Evolutionary conservation across 2,329 filamentous ascomycete genomes (phyloP).

Genomic region (Pezicula carpinea): DNA sequence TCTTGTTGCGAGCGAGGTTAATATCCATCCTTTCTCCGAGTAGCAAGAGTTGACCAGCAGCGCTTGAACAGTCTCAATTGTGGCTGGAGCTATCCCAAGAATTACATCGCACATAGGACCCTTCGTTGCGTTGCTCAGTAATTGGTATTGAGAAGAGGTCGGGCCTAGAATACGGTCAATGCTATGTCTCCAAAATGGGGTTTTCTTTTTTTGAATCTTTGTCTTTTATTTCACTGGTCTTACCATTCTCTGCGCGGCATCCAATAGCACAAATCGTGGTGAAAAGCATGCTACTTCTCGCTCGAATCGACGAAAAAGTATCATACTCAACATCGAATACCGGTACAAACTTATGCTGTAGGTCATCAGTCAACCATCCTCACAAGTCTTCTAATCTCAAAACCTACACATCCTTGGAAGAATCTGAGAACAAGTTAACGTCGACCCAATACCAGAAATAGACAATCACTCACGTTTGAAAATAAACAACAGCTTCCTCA

Average conservation of each 20-base stretch:
- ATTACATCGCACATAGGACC: constrained; percentile 41
- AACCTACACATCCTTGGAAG: constrained; percentile 18
- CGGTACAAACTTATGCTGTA: constrained; percentile 39
- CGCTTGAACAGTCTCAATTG: constrained; percentile 46
- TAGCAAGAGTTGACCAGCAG: constrained; percentile 48
- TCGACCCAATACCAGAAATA: no score
- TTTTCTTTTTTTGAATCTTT: no score
- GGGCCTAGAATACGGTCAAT: constrained; percentile 25
- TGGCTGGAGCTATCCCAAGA: constrained; percentile 32
- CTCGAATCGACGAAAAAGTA: constrained; percentile 39
- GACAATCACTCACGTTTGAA: not conserved
- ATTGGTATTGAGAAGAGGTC: constrained; percentile 34
- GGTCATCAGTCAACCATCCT: not conserved
- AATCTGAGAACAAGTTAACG: constrained; percentile 1
- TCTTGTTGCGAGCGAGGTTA: constrained; percentile 44
- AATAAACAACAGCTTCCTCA: constrained; percentile 14
- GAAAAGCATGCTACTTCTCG: constrained; percentile 44
- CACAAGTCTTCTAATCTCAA: not conserved
- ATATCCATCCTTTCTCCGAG: constrained; percentile 44
- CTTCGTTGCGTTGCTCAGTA: constrained; percentile 40
- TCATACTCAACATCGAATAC: constrained; percentile 41
- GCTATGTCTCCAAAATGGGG: no score
- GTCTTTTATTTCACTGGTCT: constrained; percentile 21
- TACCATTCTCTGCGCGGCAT: constrained; percentile 33
- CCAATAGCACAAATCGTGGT: constrained; percentile 48